Percentiles rank a stretch among this genome's conserved stretches.
phyloP scores from a whole-genome alignment of 2,329 filamentous ascomycete genomes.

The Fusarium verrucosum region DNA sequence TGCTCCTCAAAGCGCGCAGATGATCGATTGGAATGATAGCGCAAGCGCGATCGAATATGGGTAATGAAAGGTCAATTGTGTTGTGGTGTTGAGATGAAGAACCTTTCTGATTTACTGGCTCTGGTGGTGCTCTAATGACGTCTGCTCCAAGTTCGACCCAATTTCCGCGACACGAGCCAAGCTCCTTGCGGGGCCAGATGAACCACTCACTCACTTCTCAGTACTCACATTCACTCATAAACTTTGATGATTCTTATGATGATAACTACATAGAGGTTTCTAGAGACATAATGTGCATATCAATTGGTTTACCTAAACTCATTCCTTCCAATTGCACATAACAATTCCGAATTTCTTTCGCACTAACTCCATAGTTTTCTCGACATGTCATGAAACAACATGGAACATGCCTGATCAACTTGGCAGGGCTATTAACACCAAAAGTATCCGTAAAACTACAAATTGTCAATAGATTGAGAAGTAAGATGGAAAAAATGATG shows the following conservation, averaged over 20 bases:
- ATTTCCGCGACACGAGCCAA: constrained; percentile 26
- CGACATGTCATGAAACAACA: not conserved
- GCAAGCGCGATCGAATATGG: not conserved
- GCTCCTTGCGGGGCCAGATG: not conserved
- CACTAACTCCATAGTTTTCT: not conserved
- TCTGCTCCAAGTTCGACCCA: constrained; percentile 35
- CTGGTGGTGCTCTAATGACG: constrained; percentile 30
- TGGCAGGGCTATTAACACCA: not conserved
- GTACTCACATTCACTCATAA: no score
- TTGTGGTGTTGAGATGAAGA: constrained; percentile 33
- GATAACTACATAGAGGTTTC: not conserved
- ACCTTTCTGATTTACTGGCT: constrained; percentile 23
- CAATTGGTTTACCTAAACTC: not conserved
- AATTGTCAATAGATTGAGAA: no score
- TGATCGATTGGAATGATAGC: not conserved
- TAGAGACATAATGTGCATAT: no score
- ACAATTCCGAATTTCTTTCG: not conserved
- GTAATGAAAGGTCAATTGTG: constrained; percentile 22
- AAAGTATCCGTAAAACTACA: not conserved
- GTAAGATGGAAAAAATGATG: no score
- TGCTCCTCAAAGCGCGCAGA: constrained; percentile 1
- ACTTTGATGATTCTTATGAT: not conserved
- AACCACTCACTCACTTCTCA: not conserved
- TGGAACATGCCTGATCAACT: constrained; percentile 4
- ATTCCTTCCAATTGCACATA: not conserved